Percentiles rank a stretch among this genome's conserved stretches.
phyloP scores from a whole-genome alignment of 495 filamentous ascomycete genomes.

The Trichoderma gamsii region DNA sequence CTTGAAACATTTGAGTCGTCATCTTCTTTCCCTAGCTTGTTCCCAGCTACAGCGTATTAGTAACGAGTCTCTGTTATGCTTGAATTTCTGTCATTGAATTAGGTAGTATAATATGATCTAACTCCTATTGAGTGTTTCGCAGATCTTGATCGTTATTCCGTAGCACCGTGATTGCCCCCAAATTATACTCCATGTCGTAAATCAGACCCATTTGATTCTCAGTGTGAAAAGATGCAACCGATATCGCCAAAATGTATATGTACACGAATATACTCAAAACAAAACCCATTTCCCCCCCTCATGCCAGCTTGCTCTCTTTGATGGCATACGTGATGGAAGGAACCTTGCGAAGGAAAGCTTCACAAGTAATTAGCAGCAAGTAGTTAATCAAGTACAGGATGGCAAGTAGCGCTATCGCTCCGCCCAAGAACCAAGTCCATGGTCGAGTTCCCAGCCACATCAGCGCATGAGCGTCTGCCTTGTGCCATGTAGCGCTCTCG shows the following conservation, averaged over 20 bases:
- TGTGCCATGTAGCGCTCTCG: conserved; percentile 9
- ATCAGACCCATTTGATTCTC: neutral
- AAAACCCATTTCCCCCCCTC: neutral
- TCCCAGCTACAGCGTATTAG: too few species aligned
- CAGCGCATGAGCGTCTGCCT: conserved; percentile 4
- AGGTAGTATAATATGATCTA: too few species aligned
- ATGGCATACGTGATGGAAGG: neutral
- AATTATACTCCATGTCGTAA: too few species aligned
- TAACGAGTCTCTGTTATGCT: too few species aligned
- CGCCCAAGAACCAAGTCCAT: conserved; percentile 8
- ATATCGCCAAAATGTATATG: neutral
- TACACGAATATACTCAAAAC: neutral
- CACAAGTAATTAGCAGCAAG: neutral
- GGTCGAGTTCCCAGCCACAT: conserved; percentile 12
- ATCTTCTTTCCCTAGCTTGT: too few species aligned
- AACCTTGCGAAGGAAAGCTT: neutral
- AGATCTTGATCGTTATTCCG: too few species aligned
- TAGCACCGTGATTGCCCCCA: too few species aligned
- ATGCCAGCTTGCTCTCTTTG: conserved; percentile 7
- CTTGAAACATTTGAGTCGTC: too few species aligned
- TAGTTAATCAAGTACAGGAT: neutral
- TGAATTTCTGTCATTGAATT: too few species aligned
- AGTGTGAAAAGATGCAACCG: neutral
- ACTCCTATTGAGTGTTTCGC: too few species aligned
- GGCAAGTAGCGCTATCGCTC: neutral